Conservation (phyloP, 345 rosid genomes). For the Theobroma cacao region DNA sequence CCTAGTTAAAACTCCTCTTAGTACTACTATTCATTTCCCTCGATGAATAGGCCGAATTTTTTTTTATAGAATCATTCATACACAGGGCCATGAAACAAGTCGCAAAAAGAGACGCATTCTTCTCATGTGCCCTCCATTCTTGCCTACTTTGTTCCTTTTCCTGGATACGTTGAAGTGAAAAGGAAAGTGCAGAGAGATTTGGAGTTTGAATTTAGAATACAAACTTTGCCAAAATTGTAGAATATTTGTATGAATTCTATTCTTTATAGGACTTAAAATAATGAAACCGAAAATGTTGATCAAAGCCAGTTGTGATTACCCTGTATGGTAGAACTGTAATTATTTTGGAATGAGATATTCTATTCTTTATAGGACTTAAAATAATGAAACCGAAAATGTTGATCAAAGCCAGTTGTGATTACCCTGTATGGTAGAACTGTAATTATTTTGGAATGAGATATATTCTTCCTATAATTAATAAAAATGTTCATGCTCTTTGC, state of each 20-base stretch:
- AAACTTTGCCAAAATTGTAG: neutral
- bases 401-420: neutral
- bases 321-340: neutral
- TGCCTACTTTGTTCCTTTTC: conserved; percentile 3
- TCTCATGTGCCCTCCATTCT: conserved; percentile 30
- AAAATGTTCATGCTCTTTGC: neutral
- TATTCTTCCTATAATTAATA: neutral
- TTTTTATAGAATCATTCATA: conserved; percentile 24
- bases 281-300: conserved; percentile 2
- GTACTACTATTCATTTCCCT: conserved; percentile 6
- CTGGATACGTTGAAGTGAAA: neutral
- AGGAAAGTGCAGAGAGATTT: neutral
- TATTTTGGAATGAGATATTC: too few relatives aligned
- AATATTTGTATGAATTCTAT: conserved; percentile 12
- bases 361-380: conserved; percentile 23
- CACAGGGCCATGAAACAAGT: neutral
- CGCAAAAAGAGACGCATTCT: conserved; percentile 29
- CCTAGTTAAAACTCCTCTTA: conserved; percentile 28
- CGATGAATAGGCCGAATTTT: too few relatives aligned
- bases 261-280: conserved; percentile 21
- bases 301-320: neutral
- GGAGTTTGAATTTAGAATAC: conserved; percentile 9
- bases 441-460: neutral
- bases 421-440: neutral
- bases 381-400: conserved; percentile 8